These are phyloP conservation scores for Wickerhamomyces chambardii DNA, from an alignment of 805 yeast species.

Conservation along the genomic window DNA sequence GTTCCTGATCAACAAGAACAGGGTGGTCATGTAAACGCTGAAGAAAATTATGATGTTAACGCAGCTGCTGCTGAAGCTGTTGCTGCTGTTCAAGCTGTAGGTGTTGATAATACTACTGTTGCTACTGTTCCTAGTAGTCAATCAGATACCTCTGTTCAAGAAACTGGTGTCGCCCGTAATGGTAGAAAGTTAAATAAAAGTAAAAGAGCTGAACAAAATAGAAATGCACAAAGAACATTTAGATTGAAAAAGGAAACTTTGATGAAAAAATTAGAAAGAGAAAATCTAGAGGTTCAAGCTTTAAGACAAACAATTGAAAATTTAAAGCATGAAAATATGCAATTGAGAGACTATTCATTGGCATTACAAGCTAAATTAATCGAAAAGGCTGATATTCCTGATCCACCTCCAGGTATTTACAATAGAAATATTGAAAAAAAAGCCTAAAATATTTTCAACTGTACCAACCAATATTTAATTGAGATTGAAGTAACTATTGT, in stretches of 20 bases:
- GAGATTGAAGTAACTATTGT: too few species aligned
- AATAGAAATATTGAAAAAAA: too few species aligned
- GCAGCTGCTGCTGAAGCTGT: constrained; percentile 14
- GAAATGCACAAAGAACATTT: constrained; percentile 89
- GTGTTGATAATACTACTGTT: too few species aligned
- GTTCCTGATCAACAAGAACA: too few species aligned
- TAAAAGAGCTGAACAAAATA: constrained; percentile 86
- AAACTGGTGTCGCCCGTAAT: constrained; percentile 5
- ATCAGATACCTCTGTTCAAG: too few species aligned
- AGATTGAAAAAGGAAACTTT: constrained; percentile 77
- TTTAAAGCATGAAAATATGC: constrained; percentile 61
- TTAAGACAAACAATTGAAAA: constrained; percentile 56
- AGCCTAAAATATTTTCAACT: too few species aligned
- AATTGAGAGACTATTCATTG: constrained; percentile 63
- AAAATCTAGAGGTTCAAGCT: constrained; percentile 54
- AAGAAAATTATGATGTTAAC: constrained; percentile 20
- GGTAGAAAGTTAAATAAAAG: constrained; percentile 43
- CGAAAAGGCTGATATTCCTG: constrained; percentile 35
- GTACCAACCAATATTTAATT: too few species aligned
- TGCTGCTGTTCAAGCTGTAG: background rate
- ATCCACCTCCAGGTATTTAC: constrained; percentile 24
- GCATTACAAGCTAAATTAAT: constrained; percentile 61
- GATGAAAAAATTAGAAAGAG: constrained; percentile 69
- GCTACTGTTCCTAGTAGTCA: too few species aligned
- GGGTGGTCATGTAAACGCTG: constrained; percentile 12